Evolutionary conservation across 176 grass and related monocot genomes (phyloP).

Genomic region (Carex scoparia): DNA sequence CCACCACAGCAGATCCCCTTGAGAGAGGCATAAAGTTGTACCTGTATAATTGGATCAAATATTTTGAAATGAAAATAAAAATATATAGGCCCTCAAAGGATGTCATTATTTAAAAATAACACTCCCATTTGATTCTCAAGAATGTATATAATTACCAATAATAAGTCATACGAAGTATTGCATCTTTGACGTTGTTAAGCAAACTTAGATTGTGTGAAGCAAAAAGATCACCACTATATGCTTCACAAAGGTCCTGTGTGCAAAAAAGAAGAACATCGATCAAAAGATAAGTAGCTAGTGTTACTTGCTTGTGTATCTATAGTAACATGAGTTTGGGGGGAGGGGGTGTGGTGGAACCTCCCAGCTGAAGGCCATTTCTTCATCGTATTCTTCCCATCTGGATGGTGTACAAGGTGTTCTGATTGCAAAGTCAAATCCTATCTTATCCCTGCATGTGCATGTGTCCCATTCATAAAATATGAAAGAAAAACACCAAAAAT

Average conservation of each 20-base stretch:
- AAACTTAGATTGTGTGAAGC: constrained; percentile 45
- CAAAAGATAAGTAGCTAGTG: background rate
- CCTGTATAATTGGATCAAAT: constrained; percentile 45
- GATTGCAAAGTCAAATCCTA: constrained; percentile 95
- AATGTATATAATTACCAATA: constrained; percentile 60
- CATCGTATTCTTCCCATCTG: constrained; percentile 85
- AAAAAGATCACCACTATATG: constrained; percentile 64
- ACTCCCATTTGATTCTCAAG: background rate
- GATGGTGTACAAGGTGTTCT: constrained; percentile 94
- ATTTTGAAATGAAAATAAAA: background rate
- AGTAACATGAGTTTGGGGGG: background rate
- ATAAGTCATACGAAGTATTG: constrained; percentile 74
- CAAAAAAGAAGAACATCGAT: background rate
- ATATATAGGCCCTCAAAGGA: background rate
- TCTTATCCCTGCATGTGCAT: constrained; percentile 50
- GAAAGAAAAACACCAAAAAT: background rate
- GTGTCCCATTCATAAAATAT: background rate
- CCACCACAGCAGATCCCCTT: constrained; percentile 77
- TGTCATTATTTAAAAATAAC: background rate
- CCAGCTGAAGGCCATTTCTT: constrained; percentile 89
- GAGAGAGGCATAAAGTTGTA: constrained; percentile 99
- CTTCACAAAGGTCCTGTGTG: constrained; percentile 69
- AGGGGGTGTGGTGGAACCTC: constrained; percentile 44
- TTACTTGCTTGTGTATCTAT: background rate
- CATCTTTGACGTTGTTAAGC: constrained; percentile 63